phyloP scores from a whole-genome alignment of 352 stramenopile species.

The Phytophthora aleatoria region DNA sequence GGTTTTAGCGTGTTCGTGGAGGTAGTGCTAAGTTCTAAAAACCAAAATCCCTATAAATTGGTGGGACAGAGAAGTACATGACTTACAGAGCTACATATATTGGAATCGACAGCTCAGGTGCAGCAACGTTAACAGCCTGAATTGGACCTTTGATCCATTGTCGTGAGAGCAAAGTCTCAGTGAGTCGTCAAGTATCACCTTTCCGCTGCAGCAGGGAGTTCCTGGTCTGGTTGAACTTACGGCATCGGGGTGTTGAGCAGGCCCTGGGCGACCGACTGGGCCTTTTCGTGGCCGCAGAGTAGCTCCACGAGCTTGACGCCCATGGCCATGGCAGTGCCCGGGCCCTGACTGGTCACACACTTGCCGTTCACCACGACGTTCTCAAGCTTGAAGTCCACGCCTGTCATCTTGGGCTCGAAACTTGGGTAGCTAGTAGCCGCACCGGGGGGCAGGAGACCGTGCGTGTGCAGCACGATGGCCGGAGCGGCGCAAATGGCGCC shows the following conservation, averaged over 20 bases:
- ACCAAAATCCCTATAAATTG: too few relatives aligned
- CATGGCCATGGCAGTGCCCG: slow-evolving; percentile 83
- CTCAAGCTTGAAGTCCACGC: slow-evolving; percentile 49
- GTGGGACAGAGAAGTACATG: too few relatives aligned
- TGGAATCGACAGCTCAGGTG: too few relatives aligned
- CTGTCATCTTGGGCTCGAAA: slow-evolving; percentile 70
- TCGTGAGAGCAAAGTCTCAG: too few relatives aligned
- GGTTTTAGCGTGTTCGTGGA: too few relatives aligned
- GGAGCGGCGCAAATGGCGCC: slow-evolving; percentile 81
- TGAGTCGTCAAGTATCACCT: too few relatives aligned
- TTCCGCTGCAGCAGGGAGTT: too few relatives aligned
- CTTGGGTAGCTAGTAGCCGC: slow-evolving; percentile 68
- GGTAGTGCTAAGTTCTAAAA: too few relatives aligned
- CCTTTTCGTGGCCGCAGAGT: slow-evolving; percentile 66
- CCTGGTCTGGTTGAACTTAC: background rate
- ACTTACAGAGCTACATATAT: too few relatives aligned
- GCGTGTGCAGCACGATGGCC: slow-evolving; percentile 67
- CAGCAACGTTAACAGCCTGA: too few relatives aligned
- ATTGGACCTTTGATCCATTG: too few relatives aligned
- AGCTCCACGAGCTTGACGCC: slow-evolving; percentile 83
- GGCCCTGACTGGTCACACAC: slow-evolving; percentile 81
- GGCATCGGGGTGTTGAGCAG: slow-evolving; percentile 51
- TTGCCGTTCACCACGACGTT: slow-evolving; percentile 73
- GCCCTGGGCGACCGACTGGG: slow-evolving; percentile 59
- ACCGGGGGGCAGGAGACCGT: slow-evolving; percentile 56